Evolutionary conservation across 2,329 filamentous ascomycete species (phyloP), one percentile per base, ranked within the genome.

Genomic region (Xylariaceae sp.): DNA sequence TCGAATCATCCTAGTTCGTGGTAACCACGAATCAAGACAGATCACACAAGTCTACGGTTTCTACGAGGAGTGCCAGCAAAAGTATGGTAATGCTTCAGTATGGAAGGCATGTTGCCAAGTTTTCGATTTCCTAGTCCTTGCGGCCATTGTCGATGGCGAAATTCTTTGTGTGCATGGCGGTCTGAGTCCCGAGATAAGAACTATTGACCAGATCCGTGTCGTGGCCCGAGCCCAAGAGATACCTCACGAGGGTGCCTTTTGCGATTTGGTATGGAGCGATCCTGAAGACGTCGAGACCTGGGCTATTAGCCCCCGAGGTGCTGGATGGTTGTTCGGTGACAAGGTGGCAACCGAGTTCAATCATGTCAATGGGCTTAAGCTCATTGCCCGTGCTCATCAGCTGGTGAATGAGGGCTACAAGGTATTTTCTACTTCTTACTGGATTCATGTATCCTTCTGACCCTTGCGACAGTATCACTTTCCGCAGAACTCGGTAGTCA

Each of bases 61-160:
- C 73, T 99, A 99, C 73, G 96, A 96, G 55, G 94, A 99, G 71
- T 99, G 94, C 72, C 91, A 91, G 50, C 88, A 94, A 65, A 99
- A 99, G 73, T 99, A 99, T 70, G 94, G 94, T 66, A 97, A 97
- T 67, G 91, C 94, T 12, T 97, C 95, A 45, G 94, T 99, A n/a
- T 99, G 94, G 94, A 96, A 99, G 72, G 94, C 96, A 53, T 99
- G 97, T 72, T 99, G 94, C 58, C 94, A 99, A 70, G 96, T 99
- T 74, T 99, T 99, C 71, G 94, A 99, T 71, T 99, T 96, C 71
- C 83, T 99, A 31, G 96, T 95, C 2, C 80, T 99, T 18, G 94
- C 90, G 50, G 95, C 96, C 56, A 96, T 99, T 60, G 96, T 99
- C 64, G 95, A 99, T 67, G 89, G 97, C 65, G 91, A 97, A 68